A percentile compares a stretch with the other conserved stretches of the same genome.
These are phyloP conservation scores for Apodospora peruviana DNA, from an alignment of 495 filamentous ascomycete genomes.

Conservation along the genomic window DNA sequence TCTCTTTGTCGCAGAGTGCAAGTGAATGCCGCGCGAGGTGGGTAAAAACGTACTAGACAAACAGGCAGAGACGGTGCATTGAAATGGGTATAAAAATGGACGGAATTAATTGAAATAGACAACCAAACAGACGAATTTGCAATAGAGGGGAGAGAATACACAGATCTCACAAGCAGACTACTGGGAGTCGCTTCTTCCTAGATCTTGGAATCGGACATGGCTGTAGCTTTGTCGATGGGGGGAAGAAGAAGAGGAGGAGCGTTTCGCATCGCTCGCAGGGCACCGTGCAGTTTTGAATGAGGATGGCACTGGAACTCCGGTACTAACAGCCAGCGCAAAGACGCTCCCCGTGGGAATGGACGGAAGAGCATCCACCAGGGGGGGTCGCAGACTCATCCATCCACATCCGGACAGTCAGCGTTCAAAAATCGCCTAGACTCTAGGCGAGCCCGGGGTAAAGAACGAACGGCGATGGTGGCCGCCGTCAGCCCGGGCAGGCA, in stretches of 20 bases:
- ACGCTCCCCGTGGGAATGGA: too few species aligned
- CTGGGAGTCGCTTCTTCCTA: slow-evolving; percentile 43
- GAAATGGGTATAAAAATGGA: slow-evolving; percentile 8
- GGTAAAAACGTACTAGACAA: slow-evolving; percentile 25
- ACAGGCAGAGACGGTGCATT: slow-evolving; percentile 20
- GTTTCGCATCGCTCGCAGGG: slow-evolving; percentile 30
- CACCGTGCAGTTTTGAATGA: slow-evolving; percentile 42
- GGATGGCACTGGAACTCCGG: background rate
- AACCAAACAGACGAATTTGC: slow-evolving; percentile 5
- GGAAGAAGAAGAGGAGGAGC: slow-evolving; percentile 25
- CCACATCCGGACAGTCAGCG: slow-evolving; percentile 1
- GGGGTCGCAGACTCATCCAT: too few species aligned
- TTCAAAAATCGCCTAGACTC: too few species aligned
- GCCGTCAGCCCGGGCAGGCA: too few species aligned
- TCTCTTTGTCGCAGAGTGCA: slow-evolving; percentile 37
- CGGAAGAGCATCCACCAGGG: too few species aligned
- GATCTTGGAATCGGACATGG: slow-evolving; percentile 45
- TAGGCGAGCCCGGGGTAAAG: background rate
- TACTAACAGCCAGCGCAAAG: too few species aligned
- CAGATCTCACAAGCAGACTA: slow-evolving; percentile 42
- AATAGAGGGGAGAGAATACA: slow-evolving; percentile 19
- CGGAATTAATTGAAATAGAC: slow-evolving; percentile 11
- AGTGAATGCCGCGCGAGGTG: slow-evolving; percentile 44
- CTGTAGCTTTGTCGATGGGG: slow-evolving; percentile 40
- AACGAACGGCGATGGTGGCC: background rate